phyloP scores from a whole-genome alignment of 257 asterid genomes.

The Eustoma russellianum region DNA sequence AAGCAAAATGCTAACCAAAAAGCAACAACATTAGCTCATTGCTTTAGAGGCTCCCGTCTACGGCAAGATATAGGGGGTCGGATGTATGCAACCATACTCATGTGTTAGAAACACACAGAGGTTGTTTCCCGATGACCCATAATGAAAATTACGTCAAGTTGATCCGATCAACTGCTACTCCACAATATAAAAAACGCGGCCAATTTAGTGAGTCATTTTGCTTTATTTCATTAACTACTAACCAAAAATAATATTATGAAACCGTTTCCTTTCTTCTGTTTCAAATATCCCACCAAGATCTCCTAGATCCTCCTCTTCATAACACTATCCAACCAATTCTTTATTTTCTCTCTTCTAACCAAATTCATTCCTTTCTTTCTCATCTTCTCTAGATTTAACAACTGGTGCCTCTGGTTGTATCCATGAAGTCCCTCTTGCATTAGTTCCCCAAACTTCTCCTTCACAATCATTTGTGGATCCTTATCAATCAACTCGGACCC shows the following conservation, averaged over 20 bases:
- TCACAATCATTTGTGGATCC: conserved; percentile 74
- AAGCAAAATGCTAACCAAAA: conserved; percentile 14
- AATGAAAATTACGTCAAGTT: too few relatives aligned
- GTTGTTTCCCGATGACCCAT: too few relatives aligned
- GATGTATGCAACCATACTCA: too few relatives aligned
- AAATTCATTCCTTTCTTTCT: conserved; percentile 40
- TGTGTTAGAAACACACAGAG: too few relatives aligned
- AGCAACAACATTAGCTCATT: too few relatives aligned
- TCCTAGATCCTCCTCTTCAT: conserved; percentile 32
- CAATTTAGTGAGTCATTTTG: too few relatives aligned
- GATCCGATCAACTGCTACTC: too few relatives aligned
- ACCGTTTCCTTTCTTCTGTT: conserved; percentile 77
- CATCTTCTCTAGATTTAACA: conserved; percentile 66
- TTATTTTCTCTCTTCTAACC: conserved; percentile 20
- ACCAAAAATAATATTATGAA: conserved; percentile 63
- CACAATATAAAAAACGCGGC: too few relatives aligned
- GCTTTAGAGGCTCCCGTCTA: too few relatives aligned
- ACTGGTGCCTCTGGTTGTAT: conserved; percentile 56
- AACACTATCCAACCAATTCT: conserved; percentile 12
- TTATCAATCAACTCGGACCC: conserved; percentile 63
- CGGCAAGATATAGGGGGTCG: too few relatives aligned
- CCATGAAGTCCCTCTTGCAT: conserved; percentile 92
- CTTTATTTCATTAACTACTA: too few relatives aligned
- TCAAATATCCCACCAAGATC: conserved; percentile 77
- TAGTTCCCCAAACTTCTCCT: conserved; percentile 80